phyloP scores from a whole-genome alignment of 306 rosid genomes.

The Myrica gale region DNA sequence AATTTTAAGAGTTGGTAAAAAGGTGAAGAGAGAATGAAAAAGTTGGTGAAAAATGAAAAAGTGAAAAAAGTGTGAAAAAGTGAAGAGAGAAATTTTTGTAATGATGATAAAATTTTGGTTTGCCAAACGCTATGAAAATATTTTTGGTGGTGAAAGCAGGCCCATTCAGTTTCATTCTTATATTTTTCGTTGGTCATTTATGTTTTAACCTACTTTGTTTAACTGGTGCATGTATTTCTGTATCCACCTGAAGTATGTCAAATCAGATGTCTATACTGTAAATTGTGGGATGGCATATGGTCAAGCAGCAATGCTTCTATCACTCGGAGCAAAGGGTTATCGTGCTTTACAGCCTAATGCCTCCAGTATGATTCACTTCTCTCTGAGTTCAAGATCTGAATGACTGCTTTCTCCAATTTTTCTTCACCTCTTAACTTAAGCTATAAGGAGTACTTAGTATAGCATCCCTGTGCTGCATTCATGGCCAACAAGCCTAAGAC shows the following conservation, averaged over 20 bases:
- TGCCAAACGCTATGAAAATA: too few species aligned
- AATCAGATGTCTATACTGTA: conserved; percentile 78
- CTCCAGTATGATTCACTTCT: conserved; percentile 54
- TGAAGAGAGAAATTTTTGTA: too few species aligned
- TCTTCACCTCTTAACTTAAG: neutral
- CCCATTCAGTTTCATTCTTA: neutral
- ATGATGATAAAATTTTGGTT: too few species aligned
- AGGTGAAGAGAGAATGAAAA: too few species aligned
- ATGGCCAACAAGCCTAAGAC: neutral
- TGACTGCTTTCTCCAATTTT: conserved; percentile 21
- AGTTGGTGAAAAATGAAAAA: too few species aligned
- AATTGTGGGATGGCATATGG: conserved; percentile 90
- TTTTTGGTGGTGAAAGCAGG: neutral
- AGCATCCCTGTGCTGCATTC: conserved; percentile 5
- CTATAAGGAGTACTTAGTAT: conserved; percentile 1
- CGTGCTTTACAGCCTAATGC: conserved; percentile 82
- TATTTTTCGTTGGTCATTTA: neutral
- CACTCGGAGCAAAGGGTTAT: conserved; percentile 79
- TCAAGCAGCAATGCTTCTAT: conserved; percentile 92
- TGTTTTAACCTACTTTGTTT: conserved; percentile 1
- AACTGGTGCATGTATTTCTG: conserved; percentile 16
- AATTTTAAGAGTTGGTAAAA: too few species aligned
- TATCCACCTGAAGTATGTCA: conserved; percentile 56
- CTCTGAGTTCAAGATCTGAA: conserved; percentile 12
- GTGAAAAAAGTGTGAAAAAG: too few species aligned